phyloP scores from a whole-genome alignment of 1,284 basidiomycete species.

The Irpex sp. region DNA sequence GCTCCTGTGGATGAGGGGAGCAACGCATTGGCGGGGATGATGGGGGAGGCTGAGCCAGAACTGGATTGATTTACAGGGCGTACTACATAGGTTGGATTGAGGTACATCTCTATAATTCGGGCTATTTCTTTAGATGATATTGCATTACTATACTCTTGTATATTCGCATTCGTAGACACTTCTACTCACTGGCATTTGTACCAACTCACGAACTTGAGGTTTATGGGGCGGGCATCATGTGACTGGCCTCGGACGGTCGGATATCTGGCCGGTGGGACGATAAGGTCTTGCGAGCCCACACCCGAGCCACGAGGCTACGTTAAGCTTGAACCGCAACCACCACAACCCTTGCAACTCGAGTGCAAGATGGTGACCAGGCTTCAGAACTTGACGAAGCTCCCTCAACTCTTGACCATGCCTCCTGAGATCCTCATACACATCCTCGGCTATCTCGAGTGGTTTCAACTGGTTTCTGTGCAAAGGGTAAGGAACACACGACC shows the following conservation, averaged over 20 bases:
- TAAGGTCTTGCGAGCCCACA: neutral
- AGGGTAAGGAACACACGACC: neutral
- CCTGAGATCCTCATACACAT: neutral
- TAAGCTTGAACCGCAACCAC: neutral
- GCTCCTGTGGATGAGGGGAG: constrained; percentile 64
- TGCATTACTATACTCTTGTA: neutral
- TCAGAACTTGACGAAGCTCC: neutral
- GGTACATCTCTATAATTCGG: neutral
- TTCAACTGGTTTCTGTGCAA: neutral
- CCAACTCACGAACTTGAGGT: neutral
- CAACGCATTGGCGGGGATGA: constrained; percentile 67
- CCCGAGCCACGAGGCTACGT: neutral
- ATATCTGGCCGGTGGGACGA: neutral
- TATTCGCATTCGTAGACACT: too few species aligned
- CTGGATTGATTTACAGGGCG: neutral
- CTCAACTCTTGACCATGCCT: neutral
- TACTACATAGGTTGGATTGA: too few species aligned
- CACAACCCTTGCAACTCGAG: neutral
- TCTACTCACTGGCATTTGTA: too few species aligned
- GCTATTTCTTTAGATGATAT: neutral
- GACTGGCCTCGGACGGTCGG: neutral
- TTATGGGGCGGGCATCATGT: neutral
- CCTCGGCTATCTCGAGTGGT: neutral
- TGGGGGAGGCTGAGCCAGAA: constrained; percentile 37
- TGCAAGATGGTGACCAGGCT: neutral